phyloP scores from a whole-genome alignment of 768 basidiomycete genomes.

The Lactarius hengduanensis region DNA sequence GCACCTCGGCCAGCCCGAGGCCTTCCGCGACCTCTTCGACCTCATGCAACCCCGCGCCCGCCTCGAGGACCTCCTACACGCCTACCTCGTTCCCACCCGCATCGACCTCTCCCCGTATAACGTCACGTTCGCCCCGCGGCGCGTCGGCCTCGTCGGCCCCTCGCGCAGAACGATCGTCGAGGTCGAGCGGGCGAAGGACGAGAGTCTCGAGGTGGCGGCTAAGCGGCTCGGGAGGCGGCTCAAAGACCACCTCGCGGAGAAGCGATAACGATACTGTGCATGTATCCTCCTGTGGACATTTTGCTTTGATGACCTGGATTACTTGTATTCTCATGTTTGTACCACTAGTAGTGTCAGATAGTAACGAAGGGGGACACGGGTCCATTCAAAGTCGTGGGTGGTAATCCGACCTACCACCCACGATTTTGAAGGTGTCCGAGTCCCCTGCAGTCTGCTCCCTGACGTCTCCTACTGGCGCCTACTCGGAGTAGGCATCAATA shows the following conservation, averaged over 20 bases:
- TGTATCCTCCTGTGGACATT: background rate
- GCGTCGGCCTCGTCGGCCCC: constrained; percentile 20
- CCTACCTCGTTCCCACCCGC: constrained; percentile 43
- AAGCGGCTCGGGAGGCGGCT: constrained; percentile 27
- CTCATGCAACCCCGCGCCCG: constrained; percentile 70
- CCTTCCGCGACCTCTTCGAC: constrained; percentile 78
- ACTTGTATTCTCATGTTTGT: background rate
- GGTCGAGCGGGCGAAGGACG: constrained; percentile 27
- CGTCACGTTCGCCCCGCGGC: constrained; percentile 18
- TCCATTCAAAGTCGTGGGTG: background rate
- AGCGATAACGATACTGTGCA: background rate
- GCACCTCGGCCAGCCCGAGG: constrained; percentile 72
- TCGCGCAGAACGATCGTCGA: constrained; percentile 27
- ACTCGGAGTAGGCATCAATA: no score
- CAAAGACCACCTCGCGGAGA: constrained; percentile 14
- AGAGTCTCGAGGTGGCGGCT: constrained; percentile 30
- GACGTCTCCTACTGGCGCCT: no score
- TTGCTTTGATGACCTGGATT: background rate
- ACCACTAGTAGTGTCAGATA: background rate
- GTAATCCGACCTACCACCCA: no score
- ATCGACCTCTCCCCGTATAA: constrained; percentile 30
- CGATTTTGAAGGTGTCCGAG: no score
- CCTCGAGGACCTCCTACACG: constrained; percentile 68
- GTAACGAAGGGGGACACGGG: background rate
- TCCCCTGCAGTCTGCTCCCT: no score